Base-by-base conservation (phyloP, 805 yeast species). In the Candida palmyrensis region DNA sequence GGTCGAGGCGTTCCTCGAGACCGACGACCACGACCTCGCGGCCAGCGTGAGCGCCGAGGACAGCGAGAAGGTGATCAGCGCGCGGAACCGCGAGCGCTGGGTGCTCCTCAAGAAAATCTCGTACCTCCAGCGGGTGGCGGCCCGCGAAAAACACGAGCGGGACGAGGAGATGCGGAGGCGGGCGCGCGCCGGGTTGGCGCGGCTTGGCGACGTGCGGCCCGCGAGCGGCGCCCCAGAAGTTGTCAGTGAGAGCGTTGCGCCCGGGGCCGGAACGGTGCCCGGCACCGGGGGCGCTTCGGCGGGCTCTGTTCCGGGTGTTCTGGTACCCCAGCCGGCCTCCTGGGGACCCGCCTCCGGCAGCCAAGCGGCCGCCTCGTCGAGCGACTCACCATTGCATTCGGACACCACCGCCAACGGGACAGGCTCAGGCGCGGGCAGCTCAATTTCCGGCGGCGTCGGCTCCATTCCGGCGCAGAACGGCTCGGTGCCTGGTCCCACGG, bases 21-120 rank as follows among this genome's bases (percentile, higher is more conserved):
- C 66, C 25, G 75, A 71, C 42, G 69, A 54, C 39, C 40, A 37
- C 21, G 63, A 43, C 23, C 49, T 66, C 52, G 43, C 51, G 8
- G 63, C 61, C 19, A 49, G 50, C 34, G 49, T 55, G 51, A 18
- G 30, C 17, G 62, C 56, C 33, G 61, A 54, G 19, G 71, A 69
- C 16, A 55, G 62, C 8, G 71, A 67, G 23, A 46, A 57, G 1
- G 32, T 58, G 1, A 51, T 73, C 13, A 45, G 59, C 12, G 66
- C 57, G 28, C 51, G 73, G 40, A 73, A 76, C 48, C 60, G 54
- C 26, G 81, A 78, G 49, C 72, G 84, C 49, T 81, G 89, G 87
- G 64, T 69, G 26, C 71, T 84, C 66, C 58, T 84, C 47, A 84
- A 82, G 49, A 73, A 82, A 49, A 62, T 84, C 24, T 71, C 82